A percentile compares a stretch with the other conserved stretches of the same genome.
Evolutionary conservation across 2,329 filamentous ascomycete species (phyloP).

Genomic region (Sporothrix brunneoviolacea): DNA sequence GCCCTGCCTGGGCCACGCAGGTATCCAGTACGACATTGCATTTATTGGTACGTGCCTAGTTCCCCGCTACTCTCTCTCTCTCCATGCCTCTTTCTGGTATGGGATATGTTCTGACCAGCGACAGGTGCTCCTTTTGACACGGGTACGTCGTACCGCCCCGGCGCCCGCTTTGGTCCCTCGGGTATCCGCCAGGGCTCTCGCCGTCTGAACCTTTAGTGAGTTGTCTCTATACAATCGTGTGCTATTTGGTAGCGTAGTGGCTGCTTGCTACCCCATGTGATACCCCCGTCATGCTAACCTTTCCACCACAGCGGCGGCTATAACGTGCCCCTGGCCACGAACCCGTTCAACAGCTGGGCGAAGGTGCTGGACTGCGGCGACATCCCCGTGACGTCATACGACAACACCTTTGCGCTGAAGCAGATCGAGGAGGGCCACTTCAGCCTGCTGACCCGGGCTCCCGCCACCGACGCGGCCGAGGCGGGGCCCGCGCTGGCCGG

Average conservation of each 20-base stretch:
- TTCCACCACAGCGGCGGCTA: conserved; percentile 77
- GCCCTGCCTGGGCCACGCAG: conserved; percentile 64
- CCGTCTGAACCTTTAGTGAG: conserved; percentile 79
- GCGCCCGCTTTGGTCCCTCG: conserved; percentile 76
- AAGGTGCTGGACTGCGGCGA: conserved; percentile 78
- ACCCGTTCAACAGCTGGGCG: conserved; percentile 77
- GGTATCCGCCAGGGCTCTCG: conserved; percentile 83
- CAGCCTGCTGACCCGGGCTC: conserved; percentile 62
- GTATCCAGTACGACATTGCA: conserved; percentile 74
- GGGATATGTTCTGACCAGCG: no score
- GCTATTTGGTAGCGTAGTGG: no score
- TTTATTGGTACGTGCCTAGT: conserved; percentile 60
- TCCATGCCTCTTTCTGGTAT: not conserved
- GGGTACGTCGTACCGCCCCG: conserved; percentile 76
- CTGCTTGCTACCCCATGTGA: no score
- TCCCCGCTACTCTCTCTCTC: no score
- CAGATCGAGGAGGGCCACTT: conserved; percentile 85
- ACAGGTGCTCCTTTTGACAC: conserved; percentile 77
- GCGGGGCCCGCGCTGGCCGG: conserved; percentile 63
- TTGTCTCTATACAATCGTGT: conserved; percentile 24
- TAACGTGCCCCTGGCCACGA: conserved; percentile 72
- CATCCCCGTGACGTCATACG: conserved; percentile 80
- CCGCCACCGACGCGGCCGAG: conserved; percentile 61
- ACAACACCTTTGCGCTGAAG: conserved; percentile 72
- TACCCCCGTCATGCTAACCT: no score